phyloP scores from a whole-genome alignment of 495 filamentous ascomycete genomes.

The Talaromyces thailandensis region DNA sequence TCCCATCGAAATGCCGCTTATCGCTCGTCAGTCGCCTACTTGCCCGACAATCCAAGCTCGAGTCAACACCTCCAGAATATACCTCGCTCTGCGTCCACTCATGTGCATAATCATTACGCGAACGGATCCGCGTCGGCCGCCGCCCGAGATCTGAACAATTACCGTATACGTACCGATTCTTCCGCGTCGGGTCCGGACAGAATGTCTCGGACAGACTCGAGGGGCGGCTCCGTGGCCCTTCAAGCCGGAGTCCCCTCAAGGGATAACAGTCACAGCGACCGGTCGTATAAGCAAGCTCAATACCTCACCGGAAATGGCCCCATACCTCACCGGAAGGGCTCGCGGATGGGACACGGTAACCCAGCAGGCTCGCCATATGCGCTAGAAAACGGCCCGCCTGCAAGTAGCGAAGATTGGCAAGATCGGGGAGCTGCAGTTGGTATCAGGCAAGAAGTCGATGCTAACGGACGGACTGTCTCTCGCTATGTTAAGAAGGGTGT shows the following conservation, averaged over 20 bases:
- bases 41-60: constrained; percentile 13
- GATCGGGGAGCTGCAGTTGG: constrained; percentile 82
- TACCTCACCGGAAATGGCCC: constrained; percentile 46
- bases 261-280: constrained; percentile 63
- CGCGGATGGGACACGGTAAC: constrained; percentile 32
- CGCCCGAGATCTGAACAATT: constrained; percentile 17
- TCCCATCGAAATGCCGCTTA: constrained; percentile 1
- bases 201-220: constrained; percentile 48
- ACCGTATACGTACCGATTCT: constrained; percentile 55
- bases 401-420: constrained; percentile 89
- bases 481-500: constrained; percentile 93
- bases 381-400: constrained; percentile 52
- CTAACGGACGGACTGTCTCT: constrained; percentile 71
- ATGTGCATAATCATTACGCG: constrained; percentile 33
- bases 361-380: constrained; percentile 47
- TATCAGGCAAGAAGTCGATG: constrained; percentile 68
- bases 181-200: constrained; percentile 52
- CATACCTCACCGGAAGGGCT: constrained; percentile 39
- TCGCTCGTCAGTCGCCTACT: constrained; percentile 20
- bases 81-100: constrained; percentile 12
- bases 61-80: constrained; percentile 16
- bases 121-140: constrained; percentile 12
- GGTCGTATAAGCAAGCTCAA: constrained; percentile 52
- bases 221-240: constrained; percentile 51
- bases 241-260: constrained; percentile 56